Evolutionary conservation across 2,329 filamentous ascomycete species (phyloP).

Genomic region (Helotiales sp.): DNA sequence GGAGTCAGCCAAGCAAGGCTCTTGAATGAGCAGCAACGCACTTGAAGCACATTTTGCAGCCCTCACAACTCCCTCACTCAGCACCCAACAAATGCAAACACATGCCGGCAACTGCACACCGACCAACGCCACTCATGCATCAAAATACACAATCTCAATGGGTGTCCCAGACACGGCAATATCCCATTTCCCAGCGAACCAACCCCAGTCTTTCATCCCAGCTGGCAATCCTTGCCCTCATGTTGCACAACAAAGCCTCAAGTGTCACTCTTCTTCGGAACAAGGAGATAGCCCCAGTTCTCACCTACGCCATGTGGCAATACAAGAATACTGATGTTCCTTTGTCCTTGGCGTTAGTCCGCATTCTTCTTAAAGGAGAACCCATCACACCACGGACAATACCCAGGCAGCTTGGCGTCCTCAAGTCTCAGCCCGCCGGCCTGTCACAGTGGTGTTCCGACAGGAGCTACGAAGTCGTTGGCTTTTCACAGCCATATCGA

Average conservation of each 20-base stretch:
- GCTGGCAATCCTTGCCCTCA: background rate
- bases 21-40: background rate
- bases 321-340: background rate
- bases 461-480: background rate
- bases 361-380: background rate
- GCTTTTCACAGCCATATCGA: background rate
- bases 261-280: background rate
- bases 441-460: background rate
- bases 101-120: background rate
- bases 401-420: conserved; percentile 8
- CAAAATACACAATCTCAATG: no score
- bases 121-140: conserved; percentile 3
- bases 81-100: background rate
- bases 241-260: background rate
- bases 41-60: background rate
- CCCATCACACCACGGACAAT: background rate
- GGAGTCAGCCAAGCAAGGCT: background rate
- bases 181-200: background rate
- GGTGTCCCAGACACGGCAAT: background rate
- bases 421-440: background rate
- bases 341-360: background rate
- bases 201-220: background rate
- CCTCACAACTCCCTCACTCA: background rate
- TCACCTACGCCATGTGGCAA: background rate
- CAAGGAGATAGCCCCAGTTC: background rate